Evolutionary conservation across 139 green algal species (phyloP), one percentile per base, ranked within the genome.

Genomic region (Tetratostichococcus sp.): DNA sequence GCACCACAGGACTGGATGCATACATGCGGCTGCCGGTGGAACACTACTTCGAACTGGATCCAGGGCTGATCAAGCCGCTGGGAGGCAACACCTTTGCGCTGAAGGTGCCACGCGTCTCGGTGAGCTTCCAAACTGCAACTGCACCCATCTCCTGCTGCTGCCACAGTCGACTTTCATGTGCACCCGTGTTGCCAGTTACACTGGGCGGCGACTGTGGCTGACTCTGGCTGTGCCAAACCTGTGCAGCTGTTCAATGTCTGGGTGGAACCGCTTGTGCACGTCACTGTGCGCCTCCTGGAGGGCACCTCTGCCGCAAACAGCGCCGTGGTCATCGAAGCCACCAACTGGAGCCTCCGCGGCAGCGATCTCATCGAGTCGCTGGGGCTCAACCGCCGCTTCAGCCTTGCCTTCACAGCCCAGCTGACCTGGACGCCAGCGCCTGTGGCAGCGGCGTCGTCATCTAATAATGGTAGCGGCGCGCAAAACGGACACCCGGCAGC

Each of bases 21-120:
- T 88, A 88, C 75, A 85, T 88, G 80, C 74, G 65, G 21, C 78
- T 92, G 30, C 87, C 87, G 0, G 78, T 90, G 42, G 87, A 92
- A 66, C 85, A 92, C 65, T 92, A 92, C 77, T 89, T 84, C 58
- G 82, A 89, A 2, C 79, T 91, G 31, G 86, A 93, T 68, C 86
- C 86, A 0, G 73, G 77, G 26, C 81, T 84, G 71, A 90, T 92
- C 66, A 62, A 75, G 70, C 77, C 82, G 22, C 66, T 91, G 30
- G 77, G 67, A 1, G 83, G 81, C 70, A 87, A 86, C 66, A 79
- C 69, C 23, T 91, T 90, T 70, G 25, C 82, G 2, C 74, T 91
- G 3, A 67, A 79, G 19, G 86, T 91, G 28, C 86, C 82, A 0
- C 78, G 85, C 4, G 82, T 91, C 31, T 77, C 85, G 30, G 82